Evolutionary conservation across 2,329 filamentous ascomycete genomes (phyloP).

Genomic region (Harringtonia aguacate): DNA sequence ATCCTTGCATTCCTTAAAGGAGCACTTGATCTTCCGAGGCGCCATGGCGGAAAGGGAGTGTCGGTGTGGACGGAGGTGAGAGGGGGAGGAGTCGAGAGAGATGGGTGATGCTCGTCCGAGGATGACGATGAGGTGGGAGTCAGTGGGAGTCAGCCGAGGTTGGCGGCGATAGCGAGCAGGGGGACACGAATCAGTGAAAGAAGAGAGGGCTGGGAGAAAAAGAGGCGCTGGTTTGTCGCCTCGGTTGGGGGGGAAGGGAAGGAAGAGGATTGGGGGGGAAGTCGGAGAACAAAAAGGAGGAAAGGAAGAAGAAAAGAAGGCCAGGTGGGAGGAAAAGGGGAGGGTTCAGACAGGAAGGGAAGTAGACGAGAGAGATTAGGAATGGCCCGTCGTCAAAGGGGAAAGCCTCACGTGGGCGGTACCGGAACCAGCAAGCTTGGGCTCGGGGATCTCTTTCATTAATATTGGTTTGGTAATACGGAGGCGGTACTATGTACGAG

Average conservation of each 20-base stretch:
- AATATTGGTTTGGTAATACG: too few species aligned
- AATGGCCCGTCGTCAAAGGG: background rate
- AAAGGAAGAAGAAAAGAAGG: background rate
- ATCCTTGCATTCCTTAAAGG: slow-evolving; percentile 80
- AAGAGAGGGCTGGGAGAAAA: background rate
- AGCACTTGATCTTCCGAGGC: slow-evolving; percentile 73
- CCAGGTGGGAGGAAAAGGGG: background rate
- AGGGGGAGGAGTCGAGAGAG: too few species aligned
- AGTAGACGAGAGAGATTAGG: background rate
- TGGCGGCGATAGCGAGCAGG: background rate
- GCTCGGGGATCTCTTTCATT: too few species aligned
- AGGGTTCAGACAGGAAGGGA: background rate
- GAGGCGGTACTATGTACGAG: too few species aligned
- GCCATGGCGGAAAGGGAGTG: slow-evolving; percentile 36
- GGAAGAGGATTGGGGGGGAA: background rate
- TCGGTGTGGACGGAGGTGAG: slow-evolving; percentile 10
- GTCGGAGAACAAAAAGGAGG: background rate
- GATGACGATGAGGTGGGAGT: background rate
- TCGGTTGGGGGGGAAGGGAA: too few species aligned
- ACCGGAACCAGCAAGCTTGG: too few species aligned
- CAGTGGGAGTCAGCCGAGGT: background rate
- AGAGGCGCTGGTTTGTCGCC: too few species aligned
- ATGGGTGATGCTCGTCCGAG: background rate
- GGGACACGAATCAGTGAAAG: too few species aligned
- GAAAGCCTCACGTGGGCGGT: background rate